Conservation (phyloP, 2,329 filamentous ascomycete genomes). For the Fusarium sterilihyphosum region DNA sequence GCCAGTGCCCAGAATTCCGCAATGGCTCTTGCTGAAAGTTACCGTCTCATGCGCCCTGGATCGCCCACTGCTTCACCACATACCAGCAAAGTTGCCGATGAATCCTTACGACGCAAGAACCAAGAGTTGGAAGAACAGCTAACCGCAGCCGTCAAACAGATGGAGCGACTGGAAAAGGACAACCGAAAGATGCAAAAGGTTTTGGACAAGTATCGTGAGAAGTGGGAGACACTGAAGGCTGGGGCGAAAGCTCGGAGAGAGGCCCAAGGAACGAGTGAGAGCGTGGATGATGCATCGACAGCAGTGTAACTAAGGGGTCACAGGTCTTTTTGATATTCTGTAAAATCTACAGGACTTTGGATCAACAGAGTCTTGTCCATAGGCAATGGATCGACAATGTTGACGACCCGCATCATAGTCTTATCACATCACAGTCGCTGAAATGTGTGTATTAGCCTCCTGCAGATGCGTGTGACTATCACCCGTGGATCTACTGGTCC, state of each 20-base stretch:
- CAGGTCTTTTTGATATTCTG: not conserved
- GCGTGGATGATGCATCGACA: conserved; percentile 47
- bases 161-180: conserved; percentile 73
- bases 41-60: conserved; percentile 68
- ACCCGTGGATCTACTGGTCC: not conserved
- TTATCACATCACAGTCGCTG: not conserved
- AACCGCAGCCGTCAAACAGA: conserved; percentile 64
- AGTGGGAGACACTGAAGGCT: conserved; percentile 70
- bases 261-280: conserved; percentile 51
- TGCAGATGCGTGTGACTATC: not conserved
- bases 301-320: conserved; percentile 22
- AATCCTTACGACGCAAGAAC: conserved; percentile 59
- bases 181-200: conserved; percentile 66
- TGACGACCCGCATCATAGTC: not conserved
- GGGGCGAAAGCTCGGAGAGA: conserved; percentile 66
- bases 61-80: conserved; percentile 57
- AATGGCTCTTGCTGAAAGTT: conserved; percentile 86
- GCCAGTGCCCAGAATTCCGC: conserved; percentile 89
- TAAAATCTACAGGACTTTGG: not conserved
- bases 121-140: conserved; percentile 76
- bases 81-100: conserved; percentile 43
- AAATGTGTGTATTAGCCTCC: not conserved
- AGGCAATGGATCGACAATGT: not conserved
- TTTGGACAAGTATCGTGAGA: conserved; percentile 66
- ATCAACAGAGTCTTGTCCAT: not conserved